Percentiles rank a stretch among this genome's conserved stretches.
Evolutionary conservation across 306 rosid species (phyloP).

Genomic region (Fagus crenata): DNA sequence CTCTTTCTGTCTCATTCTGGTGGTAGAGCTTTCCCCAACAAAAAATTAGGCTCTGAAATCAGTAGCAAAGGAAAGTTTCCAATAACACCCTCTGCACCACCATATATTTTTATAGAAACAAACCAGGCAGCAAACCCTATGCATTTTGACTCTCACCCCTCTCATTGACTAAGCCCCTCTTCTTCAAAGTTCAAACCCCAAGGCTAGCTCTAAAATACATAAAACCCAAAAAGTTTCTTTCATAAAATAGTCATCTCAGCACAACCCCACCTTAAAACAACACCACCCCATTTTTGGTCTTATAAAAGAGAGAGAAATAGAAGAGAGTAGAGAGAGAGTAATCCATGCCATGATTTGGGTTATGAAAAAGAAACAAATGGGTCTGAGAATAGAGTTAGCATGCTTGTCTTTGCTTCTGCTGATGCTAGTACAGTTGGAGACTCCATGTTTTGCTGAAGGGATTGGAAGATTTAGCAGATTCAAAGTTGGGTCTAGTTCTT

Average conservation of each 20-base stretch:
- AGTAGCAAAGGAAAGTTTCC: slow-evolving; percentile 36
- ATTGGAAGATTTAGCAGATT: slow-evolving; percentile 38
- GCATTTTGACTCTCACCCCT: slow-evolving; percentile 51
- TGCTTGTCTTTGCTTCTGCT: slow-evolving; percentile 51
- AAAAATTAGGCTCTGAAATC: slow-evolving; percentile 52
- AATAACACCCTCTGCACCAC: slow-evolving; percentile 10
- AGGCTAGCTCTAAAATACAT: slow-evolving; percentile 30
- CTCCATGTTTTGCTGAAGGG: slow-evolving; percentile 46
- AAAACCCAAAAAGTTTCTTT: slow-evolving; percentile 29
- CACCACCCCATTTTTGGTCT: not conserved
- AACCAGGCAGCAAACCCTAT: slow-evolving; percentile 47
- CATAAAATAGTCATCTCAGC: not conserved
- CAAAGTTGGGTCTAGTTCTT: slow-evolving; percentile 31
- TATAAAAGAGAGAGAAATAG: not conserved
- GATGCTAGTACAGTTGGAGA: slow-evolving; percentile 38
- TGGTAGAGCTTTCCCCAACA: slow-evolving; percentile 28
- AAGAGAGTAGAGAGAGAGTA: not conserved
- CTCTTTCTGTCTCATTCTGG: slow-evolving; percentile 12
- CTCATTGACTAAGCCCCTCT: slow-evolving; percentile 52
- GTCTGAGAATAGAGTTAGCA: slow-evolving; percentile 29
- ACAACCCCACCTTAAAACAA: not conserved
- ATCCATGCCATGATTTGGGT: slow-evolving; percentile 54
- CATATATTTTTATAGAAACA: slow-evolving; percentile 17
- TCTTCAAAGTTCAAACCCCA: slow-evolving; percentile 53
- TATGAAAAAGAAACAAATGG: slow-evolving; percentile 45